phyloP scores from a whole-genome alignment of 208 protist genomes.

The Acanthamoeba healyi region DNA sequence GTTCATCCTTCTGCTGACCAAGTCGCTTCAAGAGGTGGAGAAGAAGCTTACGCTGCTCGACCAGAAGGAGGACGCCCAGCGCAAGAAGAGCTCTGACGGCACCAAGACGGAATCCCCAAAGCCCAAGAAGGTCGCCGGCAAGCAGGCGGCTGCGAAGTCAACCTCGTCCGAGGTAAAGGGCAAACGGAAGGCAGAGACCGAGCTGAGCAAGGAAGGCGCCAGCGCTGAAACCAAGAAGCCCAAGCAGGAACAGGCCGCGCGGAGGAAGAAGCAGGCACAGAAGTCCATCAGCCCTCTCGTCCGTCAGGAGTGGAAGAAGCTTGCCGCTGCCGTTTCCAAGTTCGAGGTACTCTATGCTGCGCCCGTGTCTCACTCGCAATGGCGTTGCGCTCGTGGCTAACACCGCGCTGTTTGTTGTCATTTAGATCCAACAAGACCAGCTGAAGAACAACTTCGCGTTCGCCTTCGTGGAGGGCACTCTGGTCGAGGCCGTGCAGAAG shows the following conservation, averaged over 20 bases:
- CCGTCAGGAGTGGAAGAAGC: constrained; percentile 83
- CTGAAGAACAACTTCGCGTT: constrained; percentile 96
- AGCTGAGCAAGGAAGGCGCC: constrained; percentile 39
- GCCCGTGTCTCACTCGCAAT: not conserved
- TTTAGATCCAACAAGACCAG: constrained; percentile 82
- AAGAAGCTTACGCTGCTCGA: constrained; percentile 75
- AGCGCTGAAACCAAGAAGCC: constrained; percentile 23
- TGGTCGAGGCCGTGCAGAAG: constrained; percentile 96
- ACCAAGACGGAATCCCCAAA: not conserved
- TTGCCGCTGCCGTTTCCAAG: constrained; percentile 76
- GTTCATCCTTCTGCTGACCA: constrained; percentile 82
- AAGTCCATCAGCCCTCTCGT: constrained; percentile 48
- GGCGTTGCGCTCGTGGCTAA: not conserved
- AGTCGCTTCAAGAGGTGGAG: constrained; percentile 83
- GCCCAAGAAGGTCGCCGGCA: not conserved
- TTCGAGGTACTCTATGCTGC: constrained; percentile 61
- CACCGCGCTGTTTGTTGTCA: not conserved
- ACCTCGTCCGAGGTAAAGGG: not conserved
- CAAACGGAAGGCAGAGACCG: constrained; percentile 31
- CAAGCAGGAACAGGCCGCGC: constrained; percentile 34
- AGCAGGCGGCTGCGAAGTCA: too few relatives aligned
- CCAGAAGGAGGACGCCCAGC: not conserved
- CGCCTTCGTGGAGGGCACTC: constrained; percentile 97
- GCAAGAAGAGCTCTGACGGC: not conserved
- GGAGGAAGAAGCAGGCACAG: not conserved